These are phyloP conservation scores for Aurinia saxatilis DNA, from an alignment of 345 rosid species.

Conservation along the genomic window DNA sequence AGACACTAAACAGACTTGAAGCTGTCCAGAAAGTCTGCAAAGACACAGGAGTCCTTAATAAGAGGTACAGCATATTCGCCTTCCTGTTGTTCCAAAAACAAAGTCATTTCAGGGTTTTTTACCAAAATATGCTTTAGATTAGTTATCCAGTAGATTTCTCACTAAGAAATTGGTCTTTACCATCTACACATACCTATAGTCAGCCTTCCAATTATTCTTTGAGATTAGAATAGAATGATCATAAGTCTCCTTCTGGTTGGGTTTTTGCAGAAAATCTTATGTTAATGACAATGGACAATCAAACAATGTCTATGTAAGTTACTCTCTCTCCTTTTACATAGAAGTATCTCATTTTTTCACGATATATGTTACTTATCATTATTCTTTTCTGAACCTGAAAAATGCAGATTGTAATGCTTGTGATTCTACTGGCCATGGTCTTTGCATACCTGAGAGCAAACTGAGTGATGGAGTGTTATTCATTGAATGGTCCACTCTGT, in stretches of 20 bases:
- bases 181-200: too few species aligned
- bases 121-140: too few species aligned
- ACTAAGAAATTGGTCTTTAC: too few species aligned
- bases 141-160: too few species aligned
- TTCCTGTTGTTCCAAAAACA: not conserved
- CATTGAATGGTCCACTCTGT: not conserved
- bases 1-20: constrained; percentile 53
- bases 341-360: not conserved
- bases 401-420: constrained; percentile 36
- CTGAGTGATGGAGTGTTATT: constrained; percentile 5
- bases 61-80: constrained; percentile 32
- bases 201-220: too few species aligned
- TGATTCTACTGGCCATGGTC: constrained; percentile 37
- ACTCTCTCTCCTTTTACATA: not conserved
- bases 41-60: constrained; percentile 46
- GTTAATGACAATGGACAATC: constrained; percentile 20
- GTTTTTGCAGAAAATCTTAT: constrained; percentile 47
- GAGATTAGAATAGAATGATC: not conserved
- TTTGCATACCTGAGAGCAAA: constrained; percentile 28
- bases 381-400: not conserved
- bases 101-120: too few species aligned
- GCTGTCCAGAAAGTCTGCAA: constrained; percentile 50
- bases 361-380: not conserved
- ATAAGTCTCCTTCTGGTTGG: not conserved
- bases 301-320: constrained; percentile 15